Evolutionary conservation across 192 early-diverging fungal species (phyloP).

Genomic region (Thoreauomyces humboldtii): DNA sequence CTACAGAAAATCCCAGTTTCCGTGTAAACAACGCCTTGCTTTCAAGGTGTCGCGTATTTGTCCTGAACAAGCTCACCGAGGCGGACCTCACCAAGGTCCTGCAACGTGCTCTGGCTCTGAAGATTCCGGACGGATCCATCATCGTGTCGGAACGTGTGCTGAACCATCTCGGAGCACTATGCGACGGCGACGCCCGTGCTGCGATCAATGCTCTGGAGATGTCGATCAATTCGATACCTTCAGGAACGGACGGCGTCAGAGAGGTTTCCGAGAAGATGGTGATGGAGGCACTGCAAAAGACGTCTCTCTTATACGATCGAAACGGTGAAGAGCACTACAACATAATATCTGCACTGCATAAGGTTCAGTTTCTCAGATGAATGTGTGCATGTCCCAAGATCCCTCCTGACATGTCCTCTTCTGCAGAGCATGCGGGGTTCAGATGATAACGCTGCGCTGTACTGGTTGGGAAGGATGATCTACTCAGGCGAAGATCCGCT

Average conservation of each 20-base stretch:
- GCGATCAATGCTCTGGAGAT: conserved; percentile 69
- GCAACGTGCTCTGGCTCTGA: conserved; percentile 52
- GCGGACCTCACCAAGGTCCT: conserved; percentile 64
- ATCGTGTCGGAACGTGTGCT: conserved; percentile 37
- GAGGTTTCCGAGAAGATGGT: conserved; percentile 46
- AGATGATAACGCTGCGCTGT: conserved; percentile 74
- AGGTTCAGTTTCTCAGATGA: conserved; percentile 42
- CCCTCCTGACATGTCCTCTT: not conserved
- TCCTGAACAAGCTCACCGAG: conserved; percentile 60
- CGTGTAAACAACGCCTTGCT: conserved; percentile 78
- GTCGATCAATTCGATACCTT: conserved; percentile 31
- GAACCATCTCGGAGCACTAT: conserved; percentile 57
- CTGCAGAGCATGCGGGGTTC: conserved; percentile 71
- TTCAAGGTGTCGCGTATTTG: conserved; percentile 76
- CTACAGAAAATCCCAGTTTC: conserved; percentile 84
- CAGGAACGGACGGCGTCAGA: not conserved
- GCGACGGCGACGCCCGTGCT: conserved; percentile 76
- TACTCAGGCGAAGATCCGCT: conserved; percentile 87
- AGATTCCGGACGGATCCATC: conserved; percentile 39
- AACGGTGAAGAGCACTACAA: conserved; percentile 90
- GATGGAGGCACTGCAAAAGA: conserved; percentile 71
- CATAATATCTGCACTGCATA: conserved; percentile 85
- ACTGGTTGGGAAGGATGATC: conserved; percentile 91
- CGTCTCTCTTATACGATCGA: conserved; percentile 77
- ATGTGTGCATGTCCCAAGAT: not conserved